Base-by-base conservation (phyloP, 371 early-diverging fungal genomes). In the Zancudomyces culisetae region DNA sequence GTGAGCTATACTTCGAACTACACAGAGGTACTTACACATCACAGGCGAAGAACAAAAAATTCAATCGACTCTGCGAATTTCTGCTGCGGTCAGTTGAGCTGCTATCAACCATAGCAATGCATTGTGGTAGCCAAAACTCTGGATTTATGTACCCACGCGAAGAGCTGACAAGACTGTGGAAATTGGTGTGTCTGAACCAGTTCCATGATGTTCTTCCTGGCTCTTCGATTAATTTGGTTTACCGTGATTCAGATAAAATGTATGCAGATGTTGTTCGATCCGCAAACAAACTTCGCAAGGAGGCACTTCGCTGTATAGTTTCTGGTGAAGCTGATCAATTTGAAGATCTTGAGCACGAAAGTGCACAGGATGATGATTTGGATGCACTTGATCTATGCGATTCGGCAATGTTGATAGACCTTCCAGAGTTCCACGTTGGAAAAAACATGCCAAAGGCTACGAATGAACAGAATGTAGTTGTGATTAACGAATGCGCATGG, bases 121-220 rank as follows among this genome's bases (percentile, higher is more conserved):
- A 19, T 51, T 52, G 18, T 1, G 55, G 62, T 0, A 59, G 55
- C 22, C 21, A 8, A 18, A 21, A 13, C 19, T 23, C 35, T 39
- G 2, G 40, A 26, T 24, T 21, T 21, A 40, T 42, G n/a, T 90
- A 90, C 55, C 90, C 91, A 10, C 66, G 69, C 22, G 64, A 71
- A 0, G 80, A 85, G 51, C 61, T 97, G 1, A 79, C 77, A 27
- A 63, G 74, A 2, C 61, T 92, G 21, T 97, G 98, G 98, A 89
- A 93, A 56, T 60, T 80, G 19, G 66, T 90, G n/a, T 79, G 90
- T 43, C 70, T 95, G 64, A 91, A 90, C 56, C 95, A 97, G 66
- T 95, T 95, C 67, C 98, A 97, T 60, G 93, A 93, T 62, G 87
- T 91, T 19, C 73, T 90, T 22, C 95, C 98, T 2, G 98, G 98